These are phyloP conservation scores for Mycena haematopus DNA, from an alignment of 768 basidiomycete species.

Conservation along the genomic window DNA sequence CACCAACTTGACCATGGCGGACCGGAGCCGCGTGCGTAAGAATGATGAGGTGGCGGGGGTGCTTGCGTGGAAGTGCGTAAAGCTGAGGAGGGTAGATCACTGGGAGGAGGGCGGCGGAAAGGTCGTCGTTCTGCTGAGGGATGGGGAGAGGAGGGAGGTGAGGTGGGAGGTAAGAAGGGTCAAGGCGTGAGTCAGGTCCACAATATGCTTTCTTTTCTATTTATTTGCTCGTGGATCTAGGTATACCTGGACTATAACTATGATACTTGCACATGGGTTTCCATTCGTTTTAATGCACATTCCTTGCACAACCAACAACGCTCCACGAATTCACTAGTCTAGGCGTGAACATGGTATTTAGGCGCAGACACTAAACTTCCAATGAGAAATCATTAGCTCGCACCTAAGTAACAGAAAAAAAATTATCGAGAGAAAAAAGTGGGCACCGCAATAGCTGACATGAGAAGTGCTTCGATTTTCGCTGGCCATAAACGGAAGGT, in stretches of 20 bases:
- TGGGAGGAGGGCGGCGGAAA: conserved; percentile 64
- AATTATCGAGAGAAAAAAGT: too few species aligned
- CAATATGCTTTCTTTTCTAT: conserved; percentile 9
- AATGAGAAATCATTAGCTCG: too few species aligned
- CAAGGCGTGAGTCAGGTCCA: conserved; percentile 37
- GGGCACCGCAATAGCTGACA: too few species aligned
- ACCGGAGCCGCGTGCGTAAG: conserved; percentile 68
- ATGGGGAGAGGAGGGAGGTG: conserved; percentile 49
- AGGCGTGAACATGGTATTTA: too few species aligned
- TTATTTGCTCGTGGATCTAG: background rate
- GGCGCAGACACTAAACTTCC: too few species aligned
- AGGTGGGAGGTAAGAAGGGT: conserved; percentile 62
- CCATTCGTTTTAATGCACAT: background rate
- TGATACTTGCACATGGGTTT: background rate
- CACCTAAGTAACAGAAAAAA: too few species aligned
- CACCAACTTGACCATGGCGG: conserved; percentile 52
- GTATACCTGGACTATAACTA: conserved; percentile 1
- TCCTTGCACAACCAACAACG: background rate
- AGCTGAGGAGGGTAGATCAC: conserved; percentile 66
- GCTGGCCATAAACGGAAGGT: background rate
- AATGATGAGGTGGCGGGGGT: conserved; percentile 70
- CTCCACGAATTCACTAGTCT: too few species aligned
- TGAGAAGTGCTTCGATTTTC: too few species aligned
- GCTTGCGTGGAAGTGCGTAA: conserved; percentile 68
- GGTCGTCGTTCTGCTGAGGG: conserved; percentile 57